Base-by-base conservation (phyloP, 2,329 filamentous ascomycete genomes). In the Fusarium domesticum region DNA sequence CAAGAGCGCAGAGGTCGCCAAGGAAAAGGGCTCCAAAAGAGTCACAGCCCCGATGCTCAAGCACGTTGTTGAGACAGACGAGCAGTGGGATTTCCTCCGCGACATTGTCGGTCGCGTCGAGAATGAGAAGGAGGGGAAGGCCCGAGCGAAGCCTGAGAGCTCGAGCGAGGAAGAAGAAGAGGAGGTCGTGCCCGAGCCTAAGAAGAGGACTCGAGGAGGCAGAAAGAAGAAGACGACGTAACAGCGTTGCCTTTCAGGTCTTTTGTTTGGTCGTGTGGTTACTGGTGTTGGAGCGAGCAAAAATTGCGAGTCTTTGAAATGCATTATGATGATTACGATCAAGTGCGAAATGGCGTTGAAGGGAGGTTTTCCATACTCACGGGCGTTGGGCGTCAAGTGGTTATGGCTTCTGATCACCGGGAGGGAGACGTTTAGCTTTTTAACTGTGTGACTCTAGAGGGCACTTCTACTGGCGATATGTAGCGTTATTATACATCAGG, bases 21-120 rank as follows among this genome's bases (percentile, higher is more conserved):
- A 81, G 56, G 80, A 85, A 48, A 89, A 87, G 65, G 87, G 85
- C 51, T 91, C 89, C 1, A 96, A 96, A 71, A 83, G 91, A 53
- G 88, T 98, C 54, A 90, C 89, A 14, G 89, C 91, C 2, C 77
- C 84, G 44, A 95, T 97, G 77, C 78, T 98, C 55, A 97, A 97
- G 72, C 83, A 88, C 51, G 92, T 93, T 10, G 85, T 98, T 32
- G 81, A 87, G 64, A 85, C 83, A 18, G 89, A 95, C 62, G 89
- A 93, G 53, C 89, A 96, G 64, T 92, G 95, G 72, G 93, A 98
- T 69, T 98, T 97, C 59, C 70, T 98, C 49, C 78, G 82, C 47
- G 91, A 97, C 39, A 96, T 96, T 58, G 91, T 96, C 40, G 78
- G 83, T 58, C 92, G 92, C 64, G 85, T 96, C 0, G 86, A 78